Evolutionary conservation across 176 grass and related monocot species (phyloP), one percentile per base, ranked within the genome.

Genomic region (Tillandsia leiboldiana): DNA sequence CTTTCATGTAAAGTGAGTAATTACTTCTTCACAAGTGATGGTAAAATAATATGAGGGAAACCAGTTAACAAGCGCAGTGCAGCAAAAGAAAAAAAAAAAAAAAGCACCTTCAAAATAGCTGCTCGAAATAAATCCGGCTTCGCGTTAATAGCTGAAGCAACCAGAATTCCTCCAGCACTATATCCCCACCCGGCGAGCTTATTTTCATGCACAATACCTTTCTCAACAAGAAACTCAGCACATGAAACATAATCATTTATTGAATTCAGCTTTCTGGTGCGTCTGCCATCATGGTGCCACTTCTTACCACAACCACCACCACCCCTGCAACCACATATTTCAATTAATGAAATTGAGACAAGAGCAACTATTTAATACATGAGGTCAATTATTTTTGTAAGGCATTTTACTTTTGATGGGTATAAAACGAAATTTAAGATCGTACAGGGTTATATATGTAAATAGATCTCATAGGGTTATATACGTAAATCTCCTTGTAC

Each of bases 181-280:
- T 90, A 90, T 82, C 93, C 93, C 89, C 93, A 97, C 69, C 81
- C 89, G 78, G 89, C 86, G 77, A 97, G 89, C 69, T 80, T 92
- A 79, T 90, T 83, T 78, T 87, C 79, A 78, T 92, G 62, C 49
- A 90, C 83, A 65, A 97, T 84, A 76, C 84, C 86, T 82, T 97
- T 89, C 69, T 87, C 71, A 87, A 90, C 79, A 77, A 97, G 85
- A 87, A 92, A 90, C 70, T 97, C 93, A 70, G 86, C 89, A 71
- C 93, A 97, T 66, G 82, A 87, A 77, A 97, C 67, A 87, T 83
- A 97, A 83, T 97, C 93, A 77, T 74, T 83, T 65, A 97, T 77
- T 71, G 93, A 92, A 70, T 97, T 90, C 68, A 80, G 74, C 68
- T 92, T 92, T 68, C 87, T 83, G 56, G 67, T 78, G 28, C 82